These are phyloP conservation scores for Kuraishia hungarica DNA, from an alignment of 805 yeast species.

Conservation along the genomic window DNA sequence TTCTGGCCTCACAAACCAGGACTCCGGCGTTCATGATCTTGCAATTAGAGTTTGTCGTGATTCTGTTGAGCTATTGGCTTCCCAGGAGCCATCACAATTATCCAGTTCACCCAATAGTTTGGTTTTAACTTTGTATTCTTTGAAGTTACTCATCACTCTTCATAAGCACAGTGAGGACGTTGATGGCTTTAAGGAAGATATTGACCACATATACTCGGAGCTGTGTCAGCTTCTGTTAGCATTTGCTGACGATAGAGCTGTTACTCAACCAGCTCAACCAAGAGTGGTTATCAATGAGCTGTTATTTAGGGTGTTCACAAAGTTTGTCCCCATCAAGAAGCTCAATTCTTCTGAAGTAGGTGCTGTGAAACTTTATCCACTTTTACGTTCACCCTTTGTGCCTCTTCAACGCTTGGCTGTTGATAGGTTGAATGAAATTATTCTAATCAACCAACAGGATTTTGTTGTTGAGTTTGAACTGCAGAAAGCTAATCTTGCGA, in stretches of 20 bases:
- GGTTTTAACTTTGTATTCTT: conserved; percentile 37
- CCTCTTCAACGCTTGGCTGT: conserved; percentile 37
- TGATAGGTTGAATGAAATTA: conserved; percentile 27
- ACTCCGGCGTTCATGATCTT: conserved; percentile 24
- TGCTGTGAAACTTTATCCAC: conserved; percentile 25
- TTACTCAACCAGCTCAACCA: neutral
- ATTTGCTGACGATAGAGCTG: conserved; percentile 12
- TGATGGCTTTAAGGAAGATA: conserved; percentile 26
- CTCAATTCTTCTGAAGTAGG: conserved; percentile 17
- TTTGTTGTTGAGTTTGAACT: conserved; percentile 56
- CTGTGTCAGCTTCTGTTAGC: conserved; percentile 33
- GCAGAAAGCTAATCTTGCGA: conserved; percentile 26
- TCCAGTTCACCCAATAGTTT: conserved; percentile 10
- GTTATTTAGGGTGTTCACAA: conserved; percentile 1
- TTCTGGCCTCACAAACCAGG: neutral
- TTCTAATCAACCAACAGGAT: conserved; percentile 44
- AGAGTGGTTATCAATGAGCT: neutral
- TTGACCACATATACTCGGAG: conserved; percentile 28
- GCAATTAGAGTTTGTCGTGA: conserved; percentile 32
- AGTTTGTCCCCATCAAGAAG: conserved; percentile 19
- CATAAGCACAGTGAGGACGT: conserved; percentile 16
- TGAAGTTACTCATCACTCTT: conserved; percentile 32
- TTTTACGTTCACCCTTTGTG: conserved; percentile 18
- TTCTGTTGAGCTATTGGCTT: conserved; percentile 29
- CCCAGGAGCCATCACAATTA: conserved; percentile 22